Base-by-base conservation (phyloP, 306 rosid species). In the Quercus wislizeni region DNA sequence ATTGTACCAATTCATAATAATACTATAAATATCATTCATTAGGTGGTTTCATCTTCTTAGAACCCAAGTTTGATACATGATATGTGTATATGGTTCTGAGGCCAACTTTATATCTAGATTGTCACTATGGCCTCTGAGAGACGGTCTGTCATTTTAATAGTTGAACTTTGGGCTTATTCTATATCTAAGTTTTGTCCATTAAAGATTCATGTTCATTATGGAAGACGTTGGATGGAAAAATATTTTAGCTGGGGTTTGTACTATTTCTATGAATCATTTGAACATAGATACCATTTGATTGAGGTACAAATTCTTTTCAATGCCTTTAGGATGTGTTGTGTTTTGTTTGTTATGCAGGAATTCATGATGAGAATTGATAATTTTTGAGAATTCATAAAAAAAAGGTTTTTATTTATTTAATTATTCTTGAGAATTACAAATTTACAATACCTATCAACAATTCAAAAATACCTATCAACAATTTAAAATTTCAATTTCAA, bases 51-150 rank as follows among this genome's bases (percentile, higher is more conserved):
- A 46, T 9, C 52, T 46, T 4, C 15, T 9, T 46, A 2, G 7
- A 38, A 46, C 13, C 52, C 15, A 46, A 46, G 52, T 46, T 2
- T 46, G 52, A 46, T 12, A 46, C 15, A 46, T 74, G 93, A 94
- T 33, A 33, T 33, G 7, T 5, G 38, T 5, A 33, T 33, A 33
- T 33, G 38, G 38, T 33, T 33, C 38, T 1, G 7, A 33, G 38
- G 38, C 15, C 1, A 33, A 17, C 15, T 18, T 19, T 31, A 33
- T 31, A 18, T 67, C 51, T 13, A 67, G 12, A 18, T 67, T 67
- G 21, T 17, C 14, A 31, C 49, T 15, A 14, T 38, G 43, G 52
- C 11, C 52, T 10, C 10, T 15, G 23, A 46, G 2, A 64, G 70
- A 30, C 14, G 0, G 2, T 20, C 20, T 64, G 1, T 30, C 43